Base-by-base conservation (phyloP, 2,329 filamentous ascomycete genomes). In the Fusarium xyrophilum region DNA sequence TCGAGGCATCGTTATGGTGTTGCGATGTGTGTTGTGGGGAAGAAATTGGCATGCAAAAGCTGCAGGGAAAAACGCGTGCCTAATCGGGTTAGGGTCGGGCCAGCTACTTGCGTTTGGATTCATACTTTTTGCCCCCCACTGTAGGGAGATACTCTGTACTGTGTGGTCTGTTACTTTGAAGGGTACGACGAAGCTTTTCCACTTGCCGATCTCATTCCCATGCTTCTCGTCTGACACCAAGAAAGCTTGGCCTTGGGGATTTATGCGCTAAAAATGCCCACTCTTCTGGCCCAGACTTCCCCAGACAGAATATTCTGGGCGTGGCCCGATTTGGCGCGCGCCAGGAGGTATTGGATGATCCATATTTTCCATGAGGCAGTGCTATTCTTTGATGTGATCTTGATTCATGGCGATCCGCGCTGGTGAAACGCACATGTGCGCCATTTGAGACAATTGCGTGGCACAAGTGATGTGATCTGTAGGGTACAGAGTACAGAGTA, bases 381-480 rank as follows among this genome's bases (percentile, higher is more conserved):
- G 52, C 50, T 51, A 39, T 44, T 42, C 21, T 33, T 46, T 59
- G 15, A 35, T 27, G 19, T 27, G 57, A 67, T 63, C 38, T 27
- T 35, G 35, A 43, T 53, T 25, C 63, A 69, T 69, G 70, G 23
- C 38, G 67, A 69, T 68, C 67, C 67, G 52, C 67, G 67, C 21
- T 23, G 48, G 63, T 69, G 67, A 69, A 69, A 70, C 67, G 59
- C 35, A 48, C 39, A 51, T 46, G 51, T 67, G 43, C 43, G 47
- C 67, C 56, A 61, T 42, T 69, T 43, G 67, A 69, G 63, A 69
- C 67, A 64, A 46, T 65, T 69, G 67, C 54, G 67, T 61, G 67
- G 63, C 67, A 70, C 63, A n/a, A 35, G 17, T 44, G 40, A 39
- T 48, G 33, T 56, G 54, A 59, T 65, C 36, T 47, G 52, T 63